A percentile compares a stretch with the other conserved stretches of the same genome.
Evolutionary conservation across 2,329 filamentous ascomycete species (phyloP).

Genomic region (Fusarium sambucinum): DNA sequence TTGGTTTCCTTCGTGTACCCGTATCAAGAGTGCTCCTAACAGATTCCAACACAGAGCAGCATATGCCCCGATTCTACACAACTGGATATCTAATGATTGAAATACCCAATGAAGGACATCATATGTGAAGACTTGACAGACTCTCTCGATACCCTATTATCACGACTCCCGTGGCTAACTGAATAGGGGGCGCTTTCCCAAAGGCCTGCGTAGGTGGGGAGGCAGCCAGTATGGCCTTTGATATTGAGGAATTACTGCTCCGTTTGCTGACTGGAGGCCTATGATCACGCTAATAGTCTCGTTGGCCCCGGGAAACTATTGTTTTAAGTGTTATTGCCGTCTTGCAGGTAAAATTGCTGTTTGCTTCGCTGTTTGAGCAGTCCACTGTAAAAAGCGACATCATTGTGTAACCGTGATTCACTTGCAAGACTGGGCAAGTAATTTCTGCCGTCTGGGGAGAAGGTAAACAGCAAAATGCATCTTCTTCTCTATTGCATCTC

Average conservation of each 20-base stretch:
- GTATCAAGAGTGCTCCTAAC: not conserved
- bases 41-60: not conserved
- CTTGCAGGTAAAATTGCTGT: not conserved
- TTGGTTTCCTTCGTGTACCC: not conserved
- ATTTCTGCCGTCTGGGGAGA: no score
- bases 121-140: no score
- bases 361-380: not conserved
- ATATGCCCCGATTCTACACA: not conserved
- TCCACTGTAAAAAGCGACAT: not conserved
- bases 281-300: not conserved
- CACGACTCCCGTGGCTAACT: not conserved
- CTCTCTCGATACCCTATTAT: not conserved
- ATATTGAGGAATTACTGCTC: not conserved
- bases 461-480: not conserved
- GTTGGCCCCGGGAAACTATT: not conserved
- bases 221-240: not conserved
- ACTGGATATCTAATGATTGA: no score
- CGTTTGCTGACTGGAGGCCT: not conserved
- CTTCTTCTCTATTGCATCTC: not conserved
- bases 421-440: not conserved
- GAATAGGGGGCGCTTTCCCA: not conserved
- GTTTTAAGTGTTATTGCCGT: no score
- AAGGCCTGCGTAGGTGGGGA: not conserved
- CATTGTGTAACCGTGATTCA: constrained; percentile 16
- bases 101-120: not conserved